These are phyloP conservation scores for Pichia kluyveri DNA, from an alignment of 805 yeast genomes.

Conservation along the genomic window DNA sequence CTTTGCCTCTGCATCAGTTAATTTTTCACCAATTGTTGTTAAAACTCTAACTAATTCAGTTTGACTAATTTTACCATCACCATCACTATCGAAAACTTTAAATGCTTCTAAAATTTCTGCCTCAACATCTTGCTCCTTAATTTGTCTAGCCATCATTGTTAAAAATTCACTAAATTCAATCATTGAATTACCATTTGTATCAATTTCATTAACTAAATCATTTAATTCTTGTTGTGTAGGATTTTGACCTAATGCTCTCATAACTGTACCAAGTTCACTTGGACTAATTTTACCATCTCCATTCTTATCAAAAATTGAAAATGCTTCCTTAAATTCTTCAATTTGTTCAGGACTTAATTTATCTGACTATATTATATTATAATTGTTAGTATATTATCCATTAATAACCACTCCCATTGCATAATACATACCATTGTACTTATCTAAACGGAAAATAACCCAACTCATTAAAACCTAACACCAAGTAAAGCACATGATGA, in stretches of 20 bases:
- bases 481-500: too few relatives aligned
- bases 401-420: not conserved
- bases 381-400: not conserved
- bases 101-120: conserved; percentile 97
- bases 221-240: conserved; percentile 94
- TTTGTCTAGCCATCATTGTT: conserved; percentile 84
- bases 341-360: conserved; percentile 94
- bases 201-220: conserved; percentile 96
- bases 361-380: conserved; percentile 45
- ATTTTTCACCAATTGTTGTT: conserved; percentile 94
- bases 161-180: conserved; percentile 77
- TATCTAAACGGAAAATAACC: too few relatives aligned
- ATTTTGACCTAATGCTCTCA: conserved; percentile 97
- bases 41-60: conserved; percentile 95
- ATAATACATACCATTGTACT: too few relatives aligned
- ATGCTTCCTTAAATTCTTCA: conserved; percentile 95
- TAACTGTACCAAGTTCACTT: conserved; percentile 91
- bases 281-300: conserved; percentile 96
- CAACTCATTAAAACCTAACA: too few relatives aligned
- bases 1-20: conserved; percentile 93
- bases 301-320: conserved; percentile 92
- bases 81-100: conserved; percentile 93
- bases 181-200: conserved; percentile 87
- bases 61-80: conserved; percentile 94
- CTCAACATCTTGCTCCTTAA: conserved; percentile 94